phyloP scores from a whole-genome alignment of 2,329 filamentous ascomycete genomes.

The Bipolaris zeicola region DNA sequence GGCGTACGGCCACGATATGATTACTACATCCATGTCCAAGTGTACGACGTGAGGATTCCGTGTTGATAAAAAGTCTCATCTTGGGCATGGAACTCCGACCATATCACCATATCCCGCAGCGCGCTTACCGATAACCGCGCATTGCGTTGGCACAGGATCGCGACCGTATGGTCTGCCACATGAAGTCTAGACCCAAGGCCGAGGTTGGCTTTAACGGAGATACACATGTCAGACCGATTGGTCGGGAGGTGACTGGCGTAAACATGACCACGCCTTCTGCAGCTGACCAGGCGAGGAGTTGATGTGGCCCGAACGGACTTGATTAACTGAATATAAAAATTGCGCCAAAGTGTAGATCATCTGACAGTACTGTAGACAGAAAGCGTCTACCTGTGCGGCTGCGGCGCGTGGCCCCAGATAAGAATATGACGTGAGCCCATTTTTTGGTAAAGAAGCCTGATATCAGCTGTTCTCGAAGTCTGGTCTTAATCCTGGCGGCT shows the following conservation, averaged over 20 bases:
- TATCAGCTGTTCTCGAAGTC: neutral
- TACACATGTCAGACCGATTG: constrained; percentile 1
- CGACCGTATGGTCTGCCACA: constrained; percentile 1
- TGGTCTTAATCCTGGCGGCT: neutral
- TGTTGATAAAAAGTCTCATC: neutral
- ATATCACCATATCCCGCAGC: neutral
- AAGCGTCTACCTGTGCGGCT: neutral
- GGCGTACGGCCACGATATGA: too few relatives aligned
- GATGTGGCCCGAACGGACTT: neutral
- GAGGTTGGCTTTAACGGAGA: constrained; percentile 2
- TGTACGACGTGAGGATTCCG: too few relatives aligned
- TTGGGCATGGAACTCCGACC: neutral
- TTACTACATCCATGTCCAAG: too few relatives aligned
- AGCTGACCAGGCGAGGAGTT: neutral
- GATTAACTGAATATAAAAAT: neutral
- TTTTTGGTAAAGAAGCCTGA: neutral
- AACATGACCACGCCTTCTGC: neutral
- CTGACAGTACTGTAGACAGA: neutral
- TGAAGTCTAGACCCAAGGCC: neutral
- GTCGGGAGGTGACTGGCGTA: neutral
- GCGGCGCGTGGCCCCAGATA: neutral
- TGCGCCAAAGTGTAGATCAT: neutral
- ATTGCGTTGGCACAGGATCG: neutral
- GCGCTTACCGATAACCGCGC: neutral
- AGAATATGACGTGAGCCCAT: neutral